Conservation (phyloP, 2,329 filamentous ascomycete genomes). For the Aspergillus fumigatiaffinis region DNA sequence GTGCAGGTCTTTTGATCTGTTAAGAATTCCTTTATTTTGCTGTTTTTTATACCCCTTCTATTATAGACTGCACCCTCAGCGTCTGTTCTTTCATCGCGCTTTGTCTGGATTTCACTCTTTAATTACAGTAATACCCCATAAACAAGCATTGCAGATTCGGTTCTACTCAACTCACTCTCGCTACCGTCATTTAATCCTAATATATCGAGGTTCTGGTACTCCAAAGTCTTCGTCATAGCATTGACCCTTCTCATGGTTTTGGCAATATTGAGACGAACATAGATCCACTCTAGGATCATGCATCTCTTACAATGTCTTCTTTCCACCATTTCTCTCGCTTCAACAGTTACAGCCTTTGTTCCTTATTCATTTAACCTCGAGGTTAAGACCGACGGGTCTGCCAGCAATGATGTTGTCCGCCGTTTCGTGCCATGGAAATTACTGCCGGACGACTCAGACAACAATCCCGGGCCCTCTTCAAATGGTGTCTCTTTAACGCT, state of each 20-base stretch:
- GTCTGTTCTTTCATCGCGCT: not conserved
- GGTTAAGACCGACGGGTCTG: conserved; percentile 12
- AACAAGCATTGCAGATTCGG: not conserved
- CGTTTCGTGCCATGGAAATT: conserved; percentile 34
- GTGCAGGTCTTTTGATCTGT: not conserved
- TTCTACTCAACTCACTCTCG: not conserved
- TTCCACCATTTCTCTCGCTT: conserved; percentile 27
- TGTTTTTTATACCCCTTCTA: not conserved
- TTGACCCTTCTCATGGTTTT: not conserved
- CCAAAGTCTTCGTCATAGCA: not conserved
- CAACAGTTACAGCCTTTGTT: conserved; percentile 41
- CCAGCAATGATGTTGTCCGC: conserved; percentile 17
- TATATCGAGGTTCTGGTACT: not conserved
- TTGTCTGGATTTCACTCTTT: not conserved
- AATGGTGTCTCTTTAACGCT: conserved; percentile 24
- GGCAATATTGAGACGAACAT: not conserved
- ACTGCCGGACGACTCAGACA: conserved; percentile 11
- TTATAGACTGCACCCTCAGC: not conserved
- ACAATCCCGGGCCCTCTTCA: conserved; percentile 14
- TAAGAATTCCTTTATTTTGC: not conserved
- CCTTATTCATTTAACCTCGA: conserved; percentile 33
- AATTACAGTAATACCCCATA: not conserved
- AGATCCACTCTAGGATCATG: conserved; percentile 26
- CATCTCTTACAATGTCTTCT: conserved; percentile 35
- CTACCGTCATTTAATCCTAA: not conserved